Conservation (phyloP, 192 early-diverging fungal species). For the Fimicolochytrium jonesii region DNA sequence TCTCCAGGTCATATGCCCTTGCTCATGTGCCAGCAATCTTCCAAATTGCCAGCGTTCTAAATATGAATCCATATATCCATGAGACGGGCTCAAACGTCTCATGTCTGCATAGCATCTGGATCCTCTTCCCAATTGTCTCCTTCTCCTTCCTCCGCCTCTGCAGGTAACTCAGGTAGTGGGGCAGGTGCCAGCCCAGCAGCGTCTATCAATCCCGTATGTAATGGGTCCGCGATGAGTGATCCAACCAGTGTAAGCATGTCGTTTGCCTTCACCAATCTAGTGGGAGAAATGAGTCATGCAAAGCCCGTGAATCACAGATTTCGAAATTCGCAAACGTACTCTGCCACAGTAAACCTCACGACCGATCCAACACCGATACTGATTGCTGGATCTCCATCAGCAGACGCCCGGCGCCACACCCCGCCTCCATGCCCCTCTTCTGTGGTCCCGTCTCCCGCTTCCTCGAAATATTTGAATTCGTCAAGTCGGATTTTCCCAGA, state of each 20-base stretch:
- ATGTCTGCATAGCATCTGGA: too few species aligned
- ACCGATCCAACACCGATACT: background rate
- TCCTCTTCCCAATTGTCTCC: background rate
- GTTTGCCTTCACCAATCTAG: constrained; percentile 72
- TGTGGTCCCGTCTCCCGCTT: background rate
- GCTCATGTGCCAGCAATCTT: too few species aligned
- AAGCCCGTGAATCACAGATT: background rate
- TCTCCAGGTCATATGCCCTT: too few species aligned
- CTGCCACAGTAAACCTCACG: constrained; percentile 17
- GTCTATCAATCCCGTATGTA: constrained; percentile 32
- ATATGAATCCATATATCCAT: too few species aligned
- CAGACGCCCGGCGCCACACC: background rate
- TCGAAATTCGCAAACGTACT: background rate
- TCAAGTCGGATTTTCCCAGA: constrained; percentile 69
- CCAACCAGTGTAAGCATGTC: constrained; percentile 81
- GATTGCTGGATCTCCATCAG: constrained; percentile 1
- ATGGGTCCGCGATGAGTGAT: constrained; percentile 47
- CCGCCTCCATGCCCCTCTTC: background rate
- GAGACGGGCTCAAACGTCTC: too few species aligned
- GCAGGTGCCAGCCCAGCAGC: constrained; percentile 14
- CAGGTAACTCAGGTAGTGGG: constrained; percentile 6
- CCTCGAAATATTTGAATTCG: constrained; percentile 68
- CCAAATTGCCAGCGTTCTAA: too few species aligned
- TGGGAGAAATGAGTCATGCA: background rate
- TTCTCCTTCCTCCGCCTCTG: constrained; percentile 1